Evolutionary conservation across 345 rosid genomes (phyloP).

Genomic region (Melaleuca quinquenervia): DNA sequence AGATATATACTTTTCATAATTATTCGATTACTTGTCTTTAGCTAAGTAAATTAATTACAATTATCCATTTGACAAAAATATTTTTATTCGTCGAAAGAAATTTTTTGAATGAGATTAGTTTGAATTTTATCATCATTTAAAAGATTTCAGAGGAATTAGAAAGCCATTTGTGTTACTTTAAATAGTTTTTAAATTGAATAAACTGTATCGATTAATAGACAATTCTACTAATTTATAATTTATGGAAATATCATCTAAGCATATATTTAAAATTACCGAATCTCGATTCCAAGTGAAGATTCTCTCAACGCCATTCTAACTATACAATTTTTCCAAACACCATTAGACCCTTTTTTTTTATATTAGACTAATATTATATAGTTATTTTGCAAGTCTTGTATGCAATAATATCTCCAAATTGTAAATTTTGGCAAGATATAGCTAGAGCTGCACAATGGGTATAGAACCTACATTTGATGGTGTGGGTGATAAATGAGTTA

Average conservation of each 20-base stretch:
- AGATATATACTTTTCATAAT: neutral
- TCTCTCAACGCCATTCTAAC: neutral
- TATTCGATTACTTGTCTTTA: neutral
- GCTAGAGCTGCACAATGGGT: too few species aligned
- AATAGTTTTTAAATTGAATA: neutral
- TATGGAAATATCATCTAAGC: neutral
- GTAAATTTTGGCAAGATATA: neutral
- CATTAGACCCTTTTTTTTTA: neutral
- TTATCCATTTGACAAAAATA: neutral
- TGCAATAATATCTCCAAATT: neutral
- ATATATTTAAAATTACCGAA: neutral
- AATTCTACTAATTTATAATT: neutral
- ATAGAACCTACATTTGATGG: too few species aligned
- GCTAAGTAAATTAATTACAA: neutral
- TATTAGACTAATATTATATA: neutral
- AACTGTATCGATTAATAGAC: neutral
- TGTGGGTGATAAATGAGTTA: too few species aligned
- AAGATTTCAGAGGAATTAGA: neutral
- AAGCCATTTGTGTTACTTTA: neutral
- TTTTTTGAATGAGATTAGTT: fast-evolving
- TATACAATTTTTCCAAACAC: neutral
- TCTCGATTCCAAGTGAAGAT: neutral
- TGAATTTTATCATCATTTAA: neutral
- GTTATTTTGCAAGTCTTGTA: neutral
- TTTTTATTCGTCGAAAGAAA: fast-evolving